These are phyloP conservation scores for Colletotrichum neosansevieriae DNA, from an alignment of 2,329 filamentous ascomycete species.

Conservation along the genomic window DNA sequence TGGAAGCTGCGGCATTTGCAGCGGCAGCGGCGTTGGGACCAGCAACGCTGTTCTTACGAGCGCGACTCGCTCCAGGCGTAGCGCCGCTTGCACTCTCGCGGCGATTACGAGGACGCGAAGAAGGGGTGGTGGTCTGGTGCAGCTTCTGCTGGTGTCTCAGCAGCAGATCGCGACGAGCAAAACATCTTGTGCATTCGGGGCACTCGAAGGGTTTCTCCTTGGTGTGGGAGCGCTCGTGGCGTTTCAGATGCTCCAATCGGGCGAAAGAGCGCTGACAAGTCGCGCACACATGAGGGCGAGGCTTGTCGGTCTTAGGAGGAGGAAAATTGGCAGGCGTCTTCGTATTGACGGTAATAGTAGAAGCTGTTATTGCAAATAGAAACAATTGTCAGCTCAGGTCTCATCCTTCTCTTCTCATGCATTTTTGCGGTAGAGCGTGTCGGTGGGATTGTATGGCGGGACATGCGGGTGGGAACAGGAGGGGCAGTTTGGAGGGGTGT, in stretches of 20 bases:
- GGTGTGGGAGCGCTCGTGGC: slow-evolving; percentile 97
- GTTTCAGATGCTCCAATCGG: slow-evolving; percentile 94
- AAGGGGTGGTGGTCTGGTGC: slow-evolving; percentile 91
- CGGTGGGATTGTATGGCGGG: slow-evolving; percentile 11
- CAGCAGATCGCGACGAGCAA: slow-evolving; percentile 91
- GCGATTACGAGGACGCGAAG: slow-evolving; percentile 86
- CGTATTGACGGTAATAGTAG: slow-evolving; percentile 66
- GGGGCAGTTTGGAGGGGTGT: slow-evolving; percentile 46
- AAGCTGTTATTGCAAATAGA: slow-evolving; percentile 49
- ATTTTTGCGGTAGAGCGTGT: slow-evolving; percentile 38
- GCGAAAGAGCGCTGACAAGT: slow-evolving; percentile 95
- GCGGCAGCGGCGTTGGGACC: slow-evolving; percentile 61
- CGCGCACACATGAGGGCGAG: slow-evolving; percentile 90
- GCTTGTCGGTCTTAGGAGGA: slow-evolving; percentile 96
- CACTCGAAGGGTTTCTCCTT: slow-evolving; percentile 99
- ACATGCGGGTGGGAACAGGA: slow-evolving; percentile 43
- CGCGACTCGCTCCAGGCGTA: slow-evolving; percentile 76
- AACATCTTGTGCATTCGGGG: slow-evolving; percentile 92
- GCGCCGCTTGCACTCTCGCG: slow-evolving; percentile 85
- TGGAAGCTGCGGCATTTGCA: slow-evolving; percentile 66
- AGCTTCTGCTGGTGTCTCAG: slow-evolving; percentile 98
- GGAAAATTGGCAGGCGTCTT: slow-evolving; percentile 67
- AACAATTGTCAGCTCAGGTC: slow-evolving; percentile 47
- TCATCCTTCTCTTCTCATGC: background rate
- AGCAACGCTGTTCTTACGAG: slow-evolving; percentile 92